Conservation (phyloP, 306 rosid genomes). For the Prunus fruticosa region DNA sequence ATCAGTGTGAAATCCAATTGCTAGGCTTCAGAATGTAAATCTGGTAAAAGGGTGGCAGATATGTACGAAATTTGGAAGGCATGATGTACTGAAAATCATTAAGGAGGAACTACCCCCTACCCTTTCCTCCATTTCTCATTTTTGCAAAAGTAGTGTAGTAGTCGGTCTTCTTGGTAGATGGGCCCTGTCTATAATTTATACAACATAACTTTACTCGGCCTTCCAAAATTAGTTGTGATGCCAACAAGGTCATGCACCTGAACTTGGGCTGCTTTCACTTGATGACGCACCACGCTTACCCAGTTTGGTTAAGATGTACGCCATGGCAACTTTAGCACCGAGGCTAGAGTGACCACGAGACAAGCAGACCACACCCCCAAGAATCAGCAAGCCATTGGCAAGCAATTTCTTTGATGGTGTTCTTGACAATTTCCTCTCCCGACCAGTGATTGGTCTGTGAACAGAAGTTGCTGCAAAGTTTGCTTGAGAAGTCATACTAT, state of each 20-base stretch:
- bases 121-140: background rate
- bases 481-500: conserved; percentile 23
- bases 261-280: conserved; percentile 23
- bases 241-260: conserved; percentile 23
- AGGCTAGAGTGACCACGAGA: conserved; percentile 81
- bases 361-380: conserved; percentile 74
- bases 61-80: background rate
- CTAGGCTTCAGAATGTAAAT: background rate
- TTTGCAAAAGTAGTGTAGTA: background rate
- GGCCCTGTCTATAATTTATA: background rate
- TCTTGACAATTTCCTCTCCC: conserved; percentile 26
- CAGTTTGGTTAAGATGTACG: conserved; percentile 63
- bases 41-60: background rate
- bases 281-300: conserved; percentile 47
- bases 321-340: conserved; percentile 84
- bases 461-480: conserved; percentile 17
- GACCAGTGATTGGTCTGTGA: conserved; percentile 24
- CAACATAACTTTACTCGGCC: background rate
- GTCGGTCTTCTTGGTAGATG: background rate
- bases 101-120: background rate
- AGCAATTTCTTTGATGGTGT: conserved; percentile 59
- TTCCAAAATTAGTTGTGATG: conserved; percentile 14
- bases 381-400: conserved; percentile 65
- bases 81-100: background rate
- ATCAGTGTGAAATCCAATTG: background rate